Evolutionary conservation across 2,329 filamentous ascomycete genomes (phyloP), one percentile per base, ranked within the genome.

Genomic region (Tothia fuscella): DNA sequence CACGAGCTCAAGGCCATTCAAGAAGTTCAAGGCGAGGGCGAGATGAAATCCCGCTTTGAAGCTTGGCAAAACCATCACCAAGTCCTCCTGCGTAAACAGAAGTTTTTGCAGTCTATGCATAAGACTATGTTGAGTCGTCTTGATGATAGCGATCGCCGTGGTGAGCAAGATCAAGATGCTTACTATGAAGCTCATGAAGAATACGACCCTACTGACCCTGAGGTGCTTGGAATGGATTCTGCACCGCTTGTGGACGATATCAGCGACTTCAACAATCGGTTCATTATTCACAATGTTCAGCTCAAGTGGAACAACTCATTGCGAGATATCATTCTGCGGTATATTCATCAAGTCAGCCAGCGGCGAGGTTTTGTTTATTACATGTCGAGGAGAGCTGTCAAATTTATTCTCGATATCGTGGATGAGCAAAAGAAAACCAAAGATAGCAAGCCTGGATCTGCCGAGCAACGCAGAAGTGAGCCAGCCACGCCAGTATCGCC

Each of bases 261-360:
- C 37, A 94, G 83, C 59, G 88, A 96, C 56, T 98, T 95, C 68
- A 91, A 93, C 58, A 98, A 98, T 56, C 82, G 91, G 2, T 98
- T 98, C 65, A 89, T 96, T 51, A 82, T 98, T 40, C 91, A 98
- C 67, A 98, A 98, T 53, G 76, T 93, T 57, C 91, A 98, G 55
- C 67, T 98, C 44, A 98, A 98, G 61, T 98, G 91, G 91, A 96
- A 94, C 65, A 98, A 98, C 53, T 76, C 88, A 9, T 65, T 98
- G 28, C 78, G 91, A 45, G 96, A 98, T 56, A 95, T 95, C 53
- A 91, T 98, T 38, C 73, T 98, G 30, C 84, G 91, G 19, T 98
- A 98, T 59, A 93, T 91, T 48, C 91, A 98, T 56, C 91, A 98
- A 66, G 91, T 93, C 53, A 87, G 88, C 57, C 93, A 98, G 62